phyloP scores from a whole-genome alignment of 352 stramenopile genomes.

The Phytophthora sp. region DNA sequence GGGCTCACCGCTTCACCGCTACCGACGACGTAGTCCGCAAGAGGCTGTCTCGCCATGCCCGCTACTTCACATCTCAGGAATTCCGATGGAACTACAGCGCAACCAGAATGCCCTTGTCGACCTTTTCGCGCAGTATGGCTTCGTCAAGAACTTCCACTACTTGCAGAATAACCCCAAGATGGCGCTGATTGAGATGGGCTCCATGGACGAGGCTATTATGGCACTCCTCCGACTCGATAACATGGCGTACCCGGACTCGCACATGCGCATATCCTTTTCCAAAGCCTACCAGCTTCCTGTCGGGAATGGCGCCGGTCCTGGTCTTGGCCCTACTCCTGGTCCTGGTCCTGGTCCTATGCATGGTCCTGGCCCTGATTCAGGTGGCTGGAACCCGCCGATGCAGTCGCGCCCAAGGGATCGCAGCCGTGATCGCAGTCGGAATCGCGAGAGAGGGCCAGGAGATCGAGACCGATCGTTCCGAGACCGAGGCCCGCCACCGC shows the following conservation, averaged over 20 bases:
- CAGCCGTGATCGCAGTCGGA: slow-evolving; percentile 54
- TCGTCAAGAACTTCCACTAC: slow-evolving; percentile 78
- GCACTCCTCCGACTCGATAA: slow-evolving; percentile 77
- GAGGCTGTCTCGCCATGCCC: slow-evolving; percentile 71
- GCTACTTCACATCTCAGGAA: slow-evolving; percentile 77
- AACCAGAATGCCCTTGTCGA: slow-evolving; percentile 63
- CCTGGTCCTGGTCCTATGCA: slow-evolving; percentile 33
- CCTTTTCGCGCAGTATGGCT: slow-evolving; percentile 74
- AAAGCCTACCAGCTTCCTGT: slow-evolving; percentile 58
- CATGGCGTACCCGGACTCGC: slow-evolving; percentile 68
- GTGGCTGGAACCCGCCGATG: slow-evolving; percentile 32
- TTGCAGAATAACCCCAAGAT: slow-evolving; percentile 82
- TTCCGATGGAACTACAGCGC: slow-evolving; percentile 71
- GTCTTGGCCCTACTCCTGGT: slow-evolving; percentile 17
- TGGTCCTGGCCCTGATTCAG: slow-evolving; percentile 36
- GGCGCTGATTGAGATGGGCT: slow-evolving; percentile 79
- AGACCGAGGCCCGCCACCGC: slow-evolving; percentile 36
- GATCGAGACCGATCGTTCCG: slow-evolving; percentile 43
- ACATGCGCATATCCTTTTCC: slow-evolving; percentile 85
- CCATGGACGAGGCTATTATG: slow-evolving; percentile 77
- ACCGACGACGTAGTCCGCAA: slow-evolving; percentile 65
- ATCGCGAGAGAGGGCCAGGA: slow-evolving; percentile 38
- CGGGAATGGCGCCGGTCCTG: slow-evolving; percentile 9
- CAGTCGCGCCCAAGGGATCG: slow-evolving; percentile 46
- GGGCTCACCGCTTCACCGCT: slow-evolving; percentile 77